A percentile compares a stretch with the other conserved stretches of the same genome.
Evolutionary conservation across 371 early-diverging fungal genomes (phyloP).

Genomic region (Mortierella sp.): DNA sequence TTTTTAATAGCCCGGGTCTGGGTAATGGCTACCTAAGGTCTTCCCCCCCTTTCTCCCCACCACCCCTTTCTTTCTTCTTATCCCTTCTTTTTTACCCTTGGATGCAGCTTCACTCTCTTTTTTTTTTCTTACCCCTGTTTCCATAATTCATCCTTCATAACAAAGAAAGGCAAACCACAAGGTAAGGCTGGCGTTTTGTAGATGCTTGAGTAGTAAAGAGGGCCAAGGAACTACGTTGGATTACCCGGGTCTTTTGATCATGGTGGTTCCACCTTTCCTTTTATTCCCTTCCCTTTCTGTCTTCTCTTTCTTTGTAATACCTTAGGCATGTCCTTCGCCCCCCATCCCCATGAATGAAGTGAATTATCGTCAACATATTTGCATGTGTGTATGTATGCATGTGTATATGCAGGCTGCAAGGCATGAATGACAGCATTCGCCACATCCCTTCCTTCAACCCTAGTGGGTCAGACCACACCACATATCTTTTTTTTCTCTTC

Average conservation of each 20-base stretch:
- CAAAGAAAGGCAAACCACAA: neutral
- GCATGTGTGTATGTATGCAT: neutral
- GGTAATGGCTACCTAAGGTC: neutral
- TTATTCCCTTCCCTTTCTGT: no score
- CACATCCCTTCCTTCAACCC: neutral
- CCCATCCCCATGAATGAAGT: no score
- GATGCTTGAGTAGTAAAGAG: neutral
- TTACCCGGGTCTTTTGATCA: neutral
- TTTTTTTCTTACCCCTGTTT: neutral
- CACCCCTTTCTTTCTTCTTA: neutral
- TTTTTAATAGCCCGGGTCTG: neutral
- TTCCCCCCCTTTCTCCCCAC: neutral
- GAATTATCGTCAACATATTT: neutral
- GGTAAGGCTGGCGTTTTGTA: neutral
- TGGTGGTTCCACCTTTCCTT: neutral
- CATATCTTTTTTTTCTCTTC: neutral
- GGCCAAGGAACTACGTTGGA: neutral
- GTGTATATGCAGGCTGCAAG: neutral
- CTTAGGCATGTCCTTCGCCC: no score
- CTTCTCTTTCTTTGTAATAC: no score
- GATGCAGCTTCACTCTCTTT: neutral
- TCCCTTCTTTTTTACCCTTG: neutral
- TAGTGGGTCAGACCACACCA: neutral
- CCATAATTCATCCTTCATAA: neutral
- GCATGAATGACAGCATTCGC: neutral